Conservation (phyloP, 768 basidiomycete species). For the Myochromella boudieri region DNA sequence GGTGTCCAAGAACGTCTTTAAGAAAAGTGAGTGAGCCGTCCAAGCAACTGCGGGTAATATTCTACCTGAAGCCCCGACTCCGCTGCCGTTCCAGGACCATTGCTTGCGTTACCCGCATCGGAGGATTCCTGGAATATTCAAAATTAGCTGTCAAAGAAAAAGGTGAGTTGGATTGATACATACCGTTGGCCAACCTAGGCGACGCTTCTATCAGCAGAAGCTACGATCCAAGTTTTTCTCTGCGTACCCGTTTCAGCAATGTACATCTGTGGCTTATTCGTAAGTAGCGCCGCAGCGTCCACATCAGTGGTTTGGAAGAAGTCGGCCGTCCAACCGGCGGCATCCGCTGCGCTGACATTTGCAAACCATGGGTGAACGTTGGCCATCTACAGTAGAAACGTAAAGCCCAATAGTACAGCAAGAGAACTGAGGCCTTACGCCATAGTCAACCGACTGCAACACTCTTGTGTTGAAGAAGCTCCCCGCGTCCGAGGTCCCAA, state of each 20-base stretch:
- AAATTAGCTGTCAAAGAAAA: conserved; percentile 2
- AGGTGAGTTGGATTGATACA: conserved; percentile 12
- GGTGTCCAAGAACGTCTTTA: conserved; percentile 75
- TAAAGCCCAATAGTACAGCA: not conserved
- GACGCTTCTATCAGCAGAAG: not conserved
- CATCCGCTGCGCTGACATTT: conserved; percentile 61
- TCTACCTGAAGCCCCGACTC: conserved; percentile 56
- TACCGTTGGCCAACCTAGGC: conserved; percentile 62
- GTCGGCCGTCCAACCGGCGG: conserved; percentile 77
- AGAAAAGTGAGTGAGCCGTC: conserved; percentile 9
- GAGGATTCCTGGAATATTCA: conserved; percentile 51
- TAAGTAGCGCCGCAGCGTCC: conserved; percentile 46
- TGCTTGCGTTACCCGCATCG: conserved; percentile 52
- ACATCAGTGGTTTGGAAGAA: conserved; percentile 79
- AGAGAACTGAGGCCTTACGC: conserved; percentile 40
- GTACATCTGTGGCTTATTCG: conserved; percentile 78
- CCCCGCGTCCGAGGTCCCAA: conserved; percentile 87
- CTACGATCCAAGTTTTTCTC: not conserved
- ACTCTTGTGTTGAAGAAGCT: conserved; percentile 77
- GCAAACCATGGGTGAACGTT: conserved; percentile 97
- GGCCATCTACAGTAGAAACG: conserved; percentile 54
- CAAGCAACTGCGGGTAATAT: not conserved
- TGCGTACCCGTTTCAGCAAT: conserved; percentile 91
- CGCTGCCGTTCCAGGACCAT: conserved; percentile 70
- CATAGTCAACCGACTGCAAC: conserved; percentile 64